These are phyloP conservation scores for Pharnaceum exiguum DNA, from an alignment of 148 eudicot species.

Conservation along the genomic window DNA sequence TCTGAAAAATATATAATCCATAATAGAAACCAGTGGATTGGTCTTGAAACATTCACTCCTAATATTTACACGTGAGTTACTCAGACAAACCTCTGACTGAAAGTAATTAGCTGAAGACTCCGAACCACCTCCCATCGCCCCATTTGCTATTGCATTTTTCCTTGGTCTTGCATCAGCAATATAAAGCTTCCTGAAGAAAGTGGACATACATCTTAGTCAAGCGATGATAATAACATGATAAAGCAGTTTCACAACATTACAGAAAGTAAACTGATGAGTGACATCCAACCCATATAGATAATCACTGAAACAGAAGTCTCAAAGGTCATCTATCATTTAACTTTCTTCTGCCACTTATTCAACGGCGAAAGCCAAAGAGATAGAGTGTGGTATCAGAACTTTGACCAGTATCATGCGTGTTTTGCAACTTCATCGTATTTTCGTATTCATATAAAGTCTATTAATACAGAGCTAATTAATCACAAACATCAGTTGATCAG, in stretches of 20 bases:
- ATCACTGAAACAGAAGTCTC: no score
- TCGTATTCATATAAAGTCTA: no score
- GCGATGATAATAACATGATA: neutral
- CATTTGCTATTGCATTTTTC: constrained; percentile 97
- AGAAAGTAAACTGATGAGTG: neutral
- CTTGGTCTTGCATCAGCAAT: constrained; percentile 99
- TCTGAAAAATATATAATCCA: constrained; percentile 42
- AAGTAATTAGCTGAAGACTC: constrained; percentile 96
- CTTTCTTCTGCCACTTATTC: no score
- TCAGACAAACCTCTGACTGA: constrained; percentile 78
- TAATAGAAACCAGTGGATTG: constrained; percentile 12
- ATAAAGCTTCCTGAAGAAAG: constrained; percentile 69
- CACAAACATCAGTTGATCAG: no score
- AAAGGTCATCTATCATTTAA: no score
- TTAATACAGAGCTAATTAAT: no score
- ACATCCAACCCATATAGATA: no score
- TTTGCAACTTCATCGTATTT: no score
- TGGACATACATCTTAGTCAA: neutral
- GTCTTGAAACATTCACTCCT: neutral
- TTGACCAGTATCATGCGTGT: no score
- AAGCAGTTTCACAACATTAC: neutral
- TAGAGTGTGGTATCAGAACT: no score
- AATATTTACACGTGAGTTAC: constrained; percentile 1
- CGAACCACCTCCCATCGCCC: constrained; percentile 99
- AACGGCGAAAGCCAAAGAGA: no score